These are phyloP conservation scores for Citrus glauca DNA, from an alignment of 345 rosid species.

Conservation along the genomic window DNA sequence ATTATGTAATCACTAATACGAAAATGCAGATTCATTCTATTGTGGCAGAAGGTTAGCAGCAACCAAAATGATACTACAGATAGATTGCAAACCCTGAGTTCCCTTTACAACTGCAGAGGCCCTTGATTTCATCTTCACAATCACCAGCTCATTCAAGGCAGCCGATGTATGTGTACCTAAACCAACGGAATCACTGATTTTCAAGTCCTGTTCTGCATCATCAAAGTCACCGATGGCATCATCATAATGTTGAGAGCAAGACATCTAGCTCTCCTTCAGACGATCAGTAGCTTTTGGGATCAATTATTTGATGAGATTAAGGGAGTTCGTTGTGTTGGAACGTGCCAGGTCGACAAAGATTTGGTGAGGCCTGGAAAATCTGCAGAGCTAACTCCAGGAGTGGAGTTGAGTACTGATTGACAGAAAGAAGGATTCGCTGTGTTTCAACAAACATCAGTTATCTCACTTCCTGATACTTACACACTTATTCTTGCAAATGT, in stretches of 20 bases:
- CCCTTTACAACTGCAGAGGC: constrained; percentile 7
- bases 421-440: neutral
- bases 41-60: constrained; percentile 18
- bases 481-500: neutral
- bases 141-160: constrained; percentile 1
- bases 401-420: neutral
- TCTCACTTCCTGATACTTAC: neutral
- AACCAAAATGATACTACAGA: constrained; percentile 24
- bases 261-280: neutral
- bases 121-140: constrained; percentile 3
- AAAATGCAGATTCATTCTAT: neutral
- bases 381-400: neutral
- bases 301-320: neutral
- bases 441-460: neutral
- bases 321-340: neutral
- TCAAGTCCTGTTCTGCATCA: neutral
- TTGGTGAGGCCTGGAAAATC: constrained; percentile 2
- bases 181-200: neutral
- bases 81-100: constrained; percentile 21
- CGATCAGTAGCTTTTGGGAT: neutral
- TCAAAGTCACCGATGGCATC: neutral
- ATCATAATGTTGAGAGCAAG: constrained; percentile 11
- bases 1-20: neutral
- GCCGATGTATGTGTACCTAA: neutral
- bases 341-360: neutral